Evolutionary conservation across 2,329 filamentous ascomycete genomes (phyloP).

Genomic region (Epichloe sibirici): DNA sequence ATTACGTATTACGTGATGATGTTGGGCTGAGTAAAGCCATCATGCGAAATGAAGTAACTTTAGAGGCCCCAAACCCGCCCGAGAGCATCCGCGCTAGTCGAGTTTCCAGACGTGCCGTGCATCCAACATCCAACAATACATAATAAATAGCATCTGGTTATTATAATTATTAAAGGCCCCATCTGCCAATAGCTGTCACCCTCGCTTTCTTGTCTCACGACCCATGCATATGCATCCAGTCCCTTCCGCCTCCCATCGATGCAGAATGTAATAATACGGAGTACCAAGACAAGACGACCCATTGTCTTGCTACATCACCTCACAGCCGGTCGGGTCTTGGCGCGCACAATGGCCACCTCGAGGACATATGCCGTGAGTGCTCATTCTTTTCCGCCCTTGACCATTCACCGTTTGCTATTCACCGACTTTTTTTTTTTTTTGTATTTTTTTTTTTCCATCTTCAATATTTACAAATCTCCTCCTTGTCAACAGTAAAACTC

Average conservation of each 20-base stretch:
- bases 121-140: no score
- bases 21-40: neutral
- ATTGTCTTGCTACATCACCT: conserved; percentile 12
- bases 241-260: no score
- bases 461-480: neutral
- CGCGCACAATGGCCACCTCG: conserved; percentile 18
- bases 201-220: neutral
- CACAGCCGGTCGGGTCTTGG: conserved; percentile 7
- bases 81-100: no score
- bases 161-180: no score
- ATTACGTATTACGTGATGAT: no score
- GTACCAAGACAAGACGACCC: conserved; percentile 14
- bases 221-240: conserved; percentile 14
- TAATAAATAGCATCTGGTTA: no score
- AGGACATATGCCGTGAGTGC: conserved; percentile 24
- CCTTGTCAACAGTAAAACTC: neutral
- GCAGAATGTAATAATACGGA: conserved; percentile 7
- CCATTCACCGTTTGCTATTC: neutral
- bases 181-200: no score
- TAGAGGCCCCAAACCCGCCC: neutral
- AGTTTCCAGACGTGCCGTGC: no score
- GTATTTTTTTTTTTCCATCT: no score
- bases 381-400: no score
- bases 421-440: neutral
- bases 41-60: neutral